phyloP scores from a whole-genome alignment of 169 alveolate species.

The Plasmodium ovale region DNA sequence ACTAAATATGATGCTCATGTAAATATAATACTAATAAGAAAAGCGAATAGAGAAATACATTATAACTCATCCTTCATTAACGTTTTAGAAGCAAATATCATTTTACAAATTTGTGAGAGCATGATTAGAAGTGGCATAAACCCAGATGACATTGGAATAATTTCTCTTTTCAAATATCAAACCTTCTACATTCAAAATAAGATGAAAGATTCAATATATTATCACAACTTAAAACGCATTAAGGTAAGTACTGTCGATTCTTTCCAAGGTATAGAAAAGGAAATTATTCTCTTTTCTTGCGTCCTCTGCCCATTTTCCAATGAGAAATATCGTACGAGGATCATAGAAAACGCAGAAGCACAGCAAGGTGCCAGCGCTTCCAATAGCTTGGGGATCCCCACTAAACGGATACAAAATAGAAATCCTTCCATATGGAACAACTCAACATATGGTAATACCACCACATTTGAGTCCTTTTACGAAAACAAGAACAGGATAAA shows the following conservation, averaged over 20 bases:
- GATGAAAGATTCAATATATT: conserved; percentile 12
- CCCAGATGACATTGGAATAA: conserved; percentile 43
- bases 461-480: conserved; percentile 14
- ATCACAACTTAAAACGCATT: conserved; percentile 4
- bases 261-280: conserved; percentile 73
- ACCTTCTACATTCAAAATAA: conserved; percentile 22
- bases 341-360: not conserved
- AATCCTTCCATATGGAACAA: not conserved
- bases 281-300: conserved; percentile 51
- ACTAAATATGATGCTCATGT: conserved; percentile 26
- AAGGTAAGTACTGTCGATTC: conserved; percentile 76
- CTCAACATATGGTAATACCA: not conserved
- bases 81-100: conserved; percentile 33
- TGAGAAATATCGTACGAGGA: too few relatives aligned
- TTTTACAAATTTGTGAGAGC: conserved; percentile 56
- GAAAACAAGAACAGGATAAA: conserved; percentile 61
- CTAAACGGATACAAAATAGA: not conserved
- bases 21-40: conserved; percentile 25
- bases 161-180: conserved; percentile 19
- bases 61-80: conserved; percentile 11
- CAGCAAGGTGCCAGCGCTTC: not conserved
- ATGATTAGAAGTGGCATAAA: conserved; percentile 38
- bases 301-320: conserved; percentile 1
- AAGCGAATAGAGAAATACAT: conserved; percentile 3
- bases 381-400: not conserved